Conservation (phyloP, 768 basidiomycete species). For the Leccinum imitatum region DNA sequence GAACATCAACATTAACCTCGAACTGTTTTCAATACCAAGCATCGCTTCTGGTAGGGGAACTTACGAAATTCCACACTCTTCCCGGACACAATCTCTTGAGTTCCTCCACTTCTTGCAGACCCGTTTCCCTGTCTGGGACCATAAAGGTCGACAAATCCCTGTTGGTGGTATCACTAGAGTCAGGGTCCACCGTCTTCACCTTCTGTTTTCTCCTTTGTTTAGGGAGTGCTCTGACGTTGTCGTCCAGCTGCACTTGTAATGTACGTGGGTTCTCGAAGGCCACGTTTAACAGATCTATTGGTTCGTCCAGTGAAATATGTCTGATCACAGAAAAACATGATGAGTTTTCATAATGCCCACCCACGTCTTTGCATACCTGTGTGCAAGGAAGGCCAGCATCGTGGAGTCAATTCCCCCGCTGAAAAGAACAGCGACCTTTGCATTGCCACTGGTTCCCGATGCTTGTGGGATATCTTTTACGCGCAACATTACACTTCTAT, state of each 20-base stretch:
- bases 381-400: slow-evolving; percentile 74
- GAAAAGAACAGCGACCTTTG: slow-evolving; percentile 83
- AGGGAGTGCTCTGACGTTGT: slow-evolving; percentile 44
- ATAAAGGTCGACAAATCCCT: slow-evolving; percentile 46
- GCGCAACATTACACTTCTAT: slow-evolving; percentile 64
- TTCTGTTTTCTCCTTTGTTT: slow-evolving; percentile 43
- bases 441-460: slow-evolving; percentile 37
- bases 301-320: slow-evolving; percentile 70
- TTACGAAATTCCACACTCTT: slow-evolving; percentile 88
- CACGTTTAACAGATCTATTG: slow-evolving; percentile 90
- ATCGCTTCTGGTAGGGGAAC: slow-evolving; percentile 20
- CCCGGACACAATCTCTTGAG: slow-evolving; percentile 71
- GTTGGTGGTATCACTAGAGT: slow-evolving; percentile 3
- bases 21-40: slow-evolving; percentile 1
- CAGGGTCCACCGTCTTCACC: slow-evolving; percentile 4
- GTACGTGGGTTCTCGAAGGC: slow-evolving; percentile 96
- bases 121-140: slow-evolving; percentile 89
- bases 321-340: slow-evolving; percentile 38
- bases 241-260: slow-evolving; percentile 46
- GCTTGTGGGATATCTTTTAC: slow-evolving; percentile 66
- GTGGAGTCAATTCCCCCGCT: slow-evolving; percentile 97
- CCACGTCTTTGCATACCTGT: slow-evolving; percentile 47
- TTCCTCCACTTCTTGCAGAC: slow-evolving; percentile 75
- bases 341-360: neutral
- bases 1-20: slow-evolving; percentile 85